Evolutionary conservation across 352 stramenopile species (phyloP), one percentile per base, ranked within the genome.

Genomic region (Phytophthora pseudosyringae): DNA sequence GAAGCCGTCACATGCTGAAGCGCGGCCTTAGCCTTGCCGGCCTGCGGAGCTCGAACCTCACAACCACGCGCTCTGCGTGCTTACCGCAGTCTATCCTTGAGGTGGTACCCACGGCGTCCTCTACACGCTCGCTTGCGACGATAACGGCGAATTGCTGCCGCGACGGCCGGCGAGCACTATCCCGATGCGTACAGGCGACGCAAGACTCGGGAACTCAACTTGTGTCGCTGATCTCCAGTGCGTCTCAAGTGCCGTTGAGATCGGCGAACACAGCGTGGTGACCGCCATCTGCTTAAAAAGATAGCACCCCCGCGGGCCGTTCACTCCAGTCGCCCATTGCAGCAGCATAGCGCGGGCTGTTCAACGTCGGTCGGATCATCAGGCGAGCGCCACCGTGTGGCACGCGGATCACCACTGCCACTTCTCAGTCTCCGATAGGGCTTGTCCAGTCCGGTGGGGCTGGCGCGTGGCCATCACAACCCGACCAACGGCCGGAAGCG

Each of bases 391-490:
- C 35, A 16, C 15, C 38, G 28, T 21, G 21, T 59, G 59, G n/a
- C n/a, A n/a, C n/a, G n/a, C n/a, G n/a, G n/a, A n/a, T n/a, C n/a
- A n/a, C n/a, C 51, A 16, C 26, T 50, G 29, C 21, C 29, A 11
- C 36, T 18, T 51, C n/a, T 63, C 55, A 38, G 25, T 48, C 28
- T 35, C 25, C 33, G 33, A 44, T 45, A 51, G 21, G 4, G 15
- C 5, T 28, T 36, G 6, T 29, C 16, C 46, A 52, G 18, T 51
- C 45, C 57, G 31, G 38, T 58, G 36, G 35, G 56, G 36, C 15
- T 45, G 40, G 36, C 38, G 31, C 41, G 43, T 62, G n/a, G 21
- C 45, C 13, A 31, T 51, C 59, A 70, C 31, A 61, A 57, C 32
- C 31, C 21, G 41, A 61, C 26, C 40, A 40, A n/a, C 54, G 15